Base-by-base conservation (phyloP, 352 stramenopile genomes). In the Aphanomyces invadans region DNA sequence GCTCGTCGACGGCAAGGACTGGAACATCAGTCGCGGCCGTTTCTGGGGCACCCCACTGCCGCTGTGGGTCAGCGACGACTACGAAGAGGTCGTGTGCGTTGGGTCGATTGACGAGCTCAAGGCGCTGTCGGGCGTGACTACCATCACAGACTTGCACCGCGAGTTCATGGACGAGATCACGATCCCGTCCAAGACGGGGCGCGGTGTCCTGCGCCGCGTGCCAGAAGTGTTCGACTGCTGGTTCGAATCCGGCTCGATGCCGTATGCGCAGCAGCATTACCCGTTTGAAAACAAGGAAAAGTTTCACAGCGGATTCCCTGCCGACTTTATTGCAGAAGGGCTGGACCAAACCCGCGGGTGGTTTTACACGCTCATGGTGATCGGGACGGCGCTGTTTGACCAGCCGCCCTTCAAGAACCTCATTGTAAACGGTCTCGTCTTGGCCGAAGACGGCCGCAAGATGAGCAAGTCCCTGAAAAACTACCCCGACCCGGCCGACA, bases 291-390 rank as follows among this genome's bases (percentile, higher is more conserved):
- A 99, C 81, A 98, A 98, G 79, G 90, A 97, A 23, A 86, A 90
- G 68, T 98, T 99, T 71, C 89, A 99, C 72, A 81, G 87, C 0
- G 87, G 86, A 56, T 99, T 99, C 75, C 97, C 97, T 0, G 97
- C 97, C 19, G 96, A 99, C 74, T 99, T 99, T 63, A 98, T 99
- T 71, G 97, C 97, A 25, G 97, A 99, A 80, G 97, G 97, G 23
- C 88, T 99, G 15, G 97, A 99, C 79, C 97, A 99, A 78, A 99
- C 97, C 12, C 93, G 97, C 74, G 97, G 97, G 42, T 99, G 97
- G 97, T 99, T 99, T 82, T 99, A 99, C 81, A 99, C 97, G 10
- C 82, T 99, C 4, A 99, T 99, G 96, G 96, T 99, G 36, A 81
- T 99, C 17, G 98, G 94, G 4, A 99, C 97, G 28, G 97, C 96